Conservation (phyloP, 2,329 filamentous ascomycete species). For the Fusarium sp. region DNA sequence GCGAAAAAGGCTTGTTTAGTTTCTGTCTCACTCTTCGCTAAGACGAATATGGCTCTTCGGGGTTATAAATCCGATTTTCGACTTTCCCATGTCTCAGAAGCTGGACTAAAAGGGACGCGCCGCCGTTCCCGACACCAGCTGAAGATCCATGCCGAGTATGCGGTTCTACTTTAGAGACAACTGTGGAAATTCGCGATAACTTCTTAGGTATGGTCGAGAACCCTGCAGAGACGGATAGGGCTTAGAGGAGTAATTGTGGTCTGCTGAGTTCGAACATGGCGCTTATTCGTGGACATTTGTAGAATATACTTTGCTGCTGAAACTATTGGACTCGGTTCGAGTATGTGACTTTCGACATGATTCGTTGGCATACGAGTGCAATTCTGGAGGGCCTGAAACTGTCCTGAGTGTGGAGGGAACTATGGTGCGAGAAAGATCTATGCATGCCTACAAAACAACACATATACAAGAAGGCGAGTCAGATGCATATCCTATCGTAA, state of each 20-base stretch:
- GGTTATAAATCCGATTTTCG: slow-evolving; percentile 13
- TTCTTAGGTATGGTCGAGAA: slow-evolving; percentile 23
- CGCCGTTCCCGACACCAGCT: slow-evolving; percentile 26
- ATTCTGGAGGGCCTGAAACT: not conserved
- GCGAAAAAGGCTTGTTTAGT: slow-evolving; percentile 19
- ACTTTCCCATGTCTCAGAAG: slow-evolving; percentile 27
- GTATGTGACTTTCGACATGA: not conserved
- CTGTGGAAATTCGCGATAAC: slow-evolving; percentile 9
- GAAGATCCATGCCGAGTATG: slow-evolving; percentile 14
- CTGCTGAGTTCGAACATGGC: slow-evolving; percentile 26
- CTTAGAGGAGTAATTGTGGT: not conserved
- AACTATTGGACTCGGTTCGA: not conserved
- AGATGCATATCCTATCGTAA: slow-evolving; percentile 5
- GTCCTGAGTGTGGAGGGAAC: not conserved
- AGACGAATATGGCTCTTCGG: not conserved
- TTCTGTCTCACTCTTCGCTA: slow-evolving; percentile 2
- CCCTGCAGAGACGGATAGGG: not conserved
- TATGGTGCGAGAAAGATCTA: not conserved
- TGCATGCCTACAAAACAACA: not conserved
- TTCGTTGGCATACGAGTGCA: not conserved
- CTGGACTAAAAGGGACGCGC: slow-evolving; percentile 19
- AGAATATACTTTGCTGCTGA: not conserved
- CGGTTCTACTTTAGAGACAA: not conserved
- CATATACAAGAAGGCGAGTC: slow-evolving; percentile 9
- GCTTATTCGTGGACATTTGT: slow-evolving; percentile 9